Conservation (phyloP, 805 yeast species). For the Peterozyma toletana region DNA sequence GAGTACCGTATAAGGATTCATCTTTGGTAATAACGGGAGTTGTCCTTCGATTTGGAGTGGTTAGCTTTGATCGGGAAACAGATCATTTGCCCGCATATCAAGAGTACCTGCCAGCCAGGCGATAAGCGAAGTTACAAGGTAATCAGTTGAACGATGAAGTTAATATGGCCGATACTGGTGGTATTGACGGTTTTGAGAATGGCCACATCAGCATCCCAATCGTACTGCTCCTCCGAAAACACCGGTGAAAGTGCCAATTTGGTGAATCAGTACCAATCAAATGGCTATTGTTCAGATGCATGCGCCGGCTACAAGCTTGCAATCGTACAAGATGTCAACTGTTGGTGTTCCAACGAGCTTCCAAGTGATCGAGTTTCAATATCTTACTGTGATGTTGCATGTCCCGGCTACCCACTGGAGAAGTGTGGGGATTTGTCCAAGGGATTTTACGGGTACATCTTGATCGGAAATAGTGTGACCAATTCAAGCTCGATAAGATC, state of each 20-base stretch:
- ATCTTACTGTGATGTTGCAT: constrained; percentile 26
- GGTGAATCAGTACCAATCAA: constrained; percentile 18
- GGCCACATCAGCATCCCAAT: neutral
- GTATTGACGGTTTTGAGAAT: no score
- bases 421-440: constrained; percentile 24
- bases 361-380: constrained; percentile 31
- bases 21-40: no score
- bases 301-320: constrained; percentile 36
- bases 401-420: constrained; percentile 40
- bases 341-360: constrained; percentile 42
- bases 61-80: no score
- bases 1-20: no score
- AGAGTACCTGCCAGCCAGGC: no score
- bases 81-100: no score
- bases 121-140: no score
- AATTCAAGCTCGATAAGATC: no score
- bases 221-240: constrained; percentile 19
- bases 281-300: constrained; percentile 34
- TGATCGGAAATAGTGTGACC: no score
- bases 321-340: constrained; percentile 32
- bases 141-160: no score
- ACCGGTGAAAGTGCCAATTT: constrained; percentile 14
- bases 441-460: constrained; percentile 17
- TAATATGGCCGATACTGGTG: no score
- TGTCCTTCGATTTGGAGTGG: no score